A percentile compares a stretch with the other conserved stretches of the same genome.
These are phyloP conservation scores for Globisporangium parvum DNA, from an alignment of 352 stramenopile genomes.

Conservation along the genomic window DNA sequence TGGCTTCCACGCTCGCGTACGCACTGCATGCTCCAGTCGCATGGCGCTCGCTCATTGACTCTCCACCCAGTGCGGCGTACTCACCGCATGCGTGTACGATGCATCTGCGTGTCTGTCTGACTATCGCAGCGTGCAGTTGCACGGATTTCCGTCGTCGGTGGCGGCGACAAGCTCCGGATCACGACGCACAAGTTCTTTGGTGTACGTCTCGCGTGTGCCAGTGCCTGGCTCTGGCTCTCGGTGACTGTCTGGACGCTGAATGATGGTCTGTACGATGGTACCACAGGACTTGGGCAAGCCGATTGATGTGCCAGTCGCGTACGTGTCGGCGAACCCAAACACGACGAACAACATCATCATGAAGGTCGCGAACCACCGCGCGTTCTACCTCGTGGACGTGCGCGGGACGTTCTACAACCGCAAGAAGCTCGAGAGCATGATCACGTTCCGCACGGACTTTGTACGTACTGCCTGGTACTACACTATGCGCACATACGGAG, in stretches of 20 bases:
- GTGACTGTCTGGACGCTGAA: not conserved
- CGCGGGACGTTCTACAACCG: constrained; percentile 83
- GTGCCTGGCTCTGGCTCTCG: not conserved
- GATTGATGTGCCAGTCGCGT: constrained; percentile 59
- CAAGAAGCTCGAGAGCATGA: constrained; percentile 82
- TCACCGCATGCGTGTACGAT: not conserved
- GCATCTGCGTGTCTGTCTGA: not conserved
- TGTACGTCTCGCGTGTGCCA: constrained; percentile 21
- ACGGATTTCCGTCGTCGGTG: constrained; percentile 69
- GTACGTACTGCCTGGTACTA: constrained; percentile 24
- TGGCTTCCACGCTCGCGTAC: constrained; percentile 78
- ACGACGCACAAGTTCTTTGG: constrained; percentile 88
- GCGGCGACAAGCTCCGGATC: constrained; percentile 76
- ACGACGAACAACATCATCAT: constrained; percentile 86
- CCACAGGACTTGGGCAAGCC: constrained; percentile 49
- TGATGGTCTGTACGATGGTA: not conserved
- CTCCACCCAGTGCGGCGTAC: not conserved
- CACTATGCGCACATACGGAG: not conserved
- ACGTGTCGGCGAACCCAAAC: constrained; percentile 74
- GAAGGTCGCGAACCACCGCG: constrained; percentile 63
- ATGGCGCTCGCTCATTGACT: too few species aligned
- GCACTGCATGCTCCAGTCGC: not conserved
- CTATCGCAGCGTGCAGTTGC: constrained; percentile 57
- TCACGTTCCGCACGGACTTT: constrained; percentile 79
- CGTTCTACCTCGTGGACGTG: constrained; percentile 78